A percentile compares a stretch with the other conserved stretches of the same genome.
Evolutionary conservation across 2,329 filamentous ascomycete genomes (phyloP).

Genomic region (Clonostachys solani): DNA sequence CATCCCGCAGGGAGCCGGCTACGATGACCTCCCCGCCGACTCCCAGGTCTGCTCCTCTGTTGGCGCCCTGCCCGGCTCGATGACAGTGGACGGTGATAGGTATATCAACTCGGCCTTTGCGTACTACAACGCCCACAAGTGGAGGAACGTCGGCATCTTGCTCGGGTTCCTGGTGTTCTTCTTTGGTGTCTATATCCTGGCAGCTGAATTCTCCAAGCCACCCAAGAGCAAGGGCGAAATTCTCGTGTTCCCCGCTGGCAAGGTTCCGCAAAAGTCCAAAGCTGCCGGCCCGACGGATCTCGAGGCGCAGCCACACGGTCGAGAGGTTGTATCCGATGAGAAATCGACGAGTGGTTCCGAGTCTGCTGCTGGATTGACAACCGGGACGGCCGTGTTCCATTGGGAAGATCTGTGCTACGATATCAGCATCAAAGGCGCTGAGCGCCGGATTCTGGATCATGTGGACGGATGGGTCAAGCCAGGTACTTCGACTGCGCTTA

Average conservation of each 20-base stretch:
- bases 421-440: conserved; percentile 61
- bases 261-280: conserved; percentile 16
- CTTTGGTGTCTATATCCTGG: conserved; percentile 20
- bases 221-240: conserved; percentile 51
- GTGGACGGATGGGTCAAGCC: conserved; percentile 72
- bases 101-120: conserved; percentile 50
- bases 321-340: conserved; percentile 11
- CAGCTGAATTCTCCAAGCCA: conserved; percentile 33
- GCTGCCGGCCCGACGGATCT: conserved; percentile 36
- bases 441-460: conserved; percentile 60
- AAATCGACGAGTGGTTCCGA: conserved; percentile 39
- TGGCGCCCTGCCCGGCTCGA: conserved; percentile 49
- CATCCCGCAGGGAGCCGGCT: conserved; percentile 31
- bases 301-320: conserved; percentile 36
- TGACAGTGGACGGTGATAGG: conserved; percentile 48
- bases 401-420: conserved; percentile 71
- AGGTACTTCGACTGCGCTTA: conserved; percentile 64
- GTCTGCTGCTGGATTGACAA: conserved; percentile 14
- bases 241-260: conserved; percentile 42
- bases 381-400: conserved; percentile 45
- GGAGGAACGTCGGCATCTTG: conserved; percentile 62
- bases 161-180: conserved; percentile 52
- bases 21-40: conserved; percentile 17
- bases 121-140: conserved; percentile 45
- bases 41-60: conserved; percentile 53